Conservation (phyloP, 2,329 filamentous ascomycete species). For the Botrytis pseudocinerea region DNA sequence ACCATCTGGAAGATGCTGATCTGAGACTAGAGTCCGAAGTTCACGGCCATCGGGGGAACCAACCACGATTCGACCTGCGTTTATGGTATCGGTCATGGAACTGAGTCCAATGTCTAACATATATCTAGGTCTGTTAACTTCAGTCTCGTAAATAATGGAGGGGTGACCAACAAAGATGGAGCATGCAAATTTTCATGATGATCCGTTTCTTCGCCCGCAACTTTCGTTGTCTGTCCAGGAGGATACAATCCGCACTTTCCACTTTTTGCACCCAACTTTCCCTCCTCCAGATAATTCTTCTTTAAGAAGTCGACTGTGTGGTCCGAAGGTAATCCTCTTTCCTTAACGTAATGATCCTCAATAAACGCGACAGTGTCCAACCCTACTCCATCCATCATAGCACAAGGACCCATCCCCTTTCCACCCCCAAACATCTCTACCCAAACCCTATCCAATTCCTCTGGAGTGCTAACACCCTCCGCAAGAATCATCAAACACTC, state of each 20-base stretch:
- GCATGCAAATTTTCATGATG: constrained; percentile 15
- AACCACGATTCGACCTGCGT: constrained; percentile 27
- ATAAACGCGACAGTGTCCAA: constrained; percentile 46
- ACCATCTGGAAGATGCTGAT: constrained; percentile 46
- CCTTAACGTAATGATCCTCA: constrained; percentile 44
- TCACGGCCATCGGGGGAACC: constrained; percentile 25
- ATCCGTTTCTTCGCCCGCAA: constrained; percentile 12
- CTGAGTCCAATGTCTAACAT: constrained; percentile 29
- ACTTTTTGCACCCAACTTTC: constrained; percentile 38
- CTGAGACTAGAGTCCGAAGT: constrained; percentile 26
- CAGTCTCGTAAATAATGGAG: neutral
- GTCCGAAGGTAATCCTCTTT: constrained; percentile 29
- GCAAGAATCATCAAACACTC: constrained; percentile 42
- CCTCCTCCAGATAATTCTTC: constrained; percentile 38
- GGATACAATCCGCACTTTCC: constrained; percentile 35
- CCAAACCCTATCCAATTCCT: constrained; percentile 44
- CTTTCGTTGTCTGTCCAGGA: constrained; percentile 20
- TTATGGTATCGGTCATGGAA: constrained; percentile 18
- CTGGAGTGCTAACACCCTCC: constrained; percentile 42
- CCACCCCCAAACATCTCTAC: constrained; percentile 43
- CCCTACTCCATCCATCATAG: constrained; percentile 46
- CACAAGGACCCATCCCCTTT: constrained; percentile 42
- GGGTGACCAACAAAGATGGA: constrained; percentile 23
- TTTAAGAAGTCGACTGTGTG: constrained; percentile 41
- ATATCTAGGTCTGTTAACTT: constrained; percentile 23